Percentiles rank a stretch among this genome's conserved stretches.
Evolutionary conservation across 768 basidiomycete species (phyloP).

Genomic region (Glaciozyma martinii): DNA sequence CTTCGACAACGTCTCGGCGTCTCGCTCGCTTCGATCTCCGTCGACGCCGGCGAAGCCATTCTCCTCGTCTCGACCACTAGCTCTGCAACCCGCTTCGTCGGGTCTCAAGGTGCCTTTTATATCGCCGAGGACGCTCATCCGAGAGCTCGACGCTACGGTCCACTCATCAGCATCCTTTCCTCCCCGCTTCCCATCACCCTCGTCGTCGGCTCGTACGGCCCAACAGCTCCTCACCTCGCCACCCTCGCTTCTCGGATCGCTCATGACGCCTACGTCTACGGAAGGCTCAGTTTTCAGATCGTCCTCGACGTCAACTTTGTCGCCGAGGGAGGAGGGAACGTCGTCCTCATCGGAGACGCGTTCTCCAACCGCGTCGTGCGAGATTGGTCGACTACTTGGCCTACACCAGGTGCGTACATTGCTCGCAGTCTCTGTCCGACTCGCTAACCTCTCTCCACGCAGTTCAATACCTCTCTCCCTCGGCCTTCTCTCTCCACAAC

Average conservation of each 20-base stretch:
- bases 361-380: not conserved
- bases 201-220: not conserved
- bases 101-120: no score
- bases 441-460: not conserved
- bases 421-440: not conserved
- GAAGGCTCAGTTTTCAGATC: not conserved
- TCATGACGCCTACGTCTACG: not conserved
- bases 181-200: not conserved
- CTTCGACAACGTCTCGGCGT: not conserved
- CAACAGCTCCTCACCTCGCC: not conserved
- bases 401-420: not conserved
- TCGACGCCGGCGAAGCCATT: not conserved
- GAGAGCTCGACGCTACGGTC: not conserved
- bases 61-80: not conserved
- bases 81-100: no score
- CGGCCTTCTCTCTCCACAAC: not conserved
- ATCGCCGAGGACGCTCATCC: not conserved
- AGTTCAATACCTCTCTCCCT: not conserved
- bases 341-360: not conserved
- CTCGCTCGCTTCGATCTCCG: not conserved
- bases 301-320: not conserved
- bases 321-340: not conserved
- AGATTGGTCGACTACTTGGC: not conserved
- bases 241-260: not conserved
- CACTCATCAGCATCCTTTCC: not conserved